Evolutionary conservation across 352 stramenopile genomes (phyloP), one percentile per base, ranked within the genome.

Genomic region (Globisporangium recalcitrans): DNA sequence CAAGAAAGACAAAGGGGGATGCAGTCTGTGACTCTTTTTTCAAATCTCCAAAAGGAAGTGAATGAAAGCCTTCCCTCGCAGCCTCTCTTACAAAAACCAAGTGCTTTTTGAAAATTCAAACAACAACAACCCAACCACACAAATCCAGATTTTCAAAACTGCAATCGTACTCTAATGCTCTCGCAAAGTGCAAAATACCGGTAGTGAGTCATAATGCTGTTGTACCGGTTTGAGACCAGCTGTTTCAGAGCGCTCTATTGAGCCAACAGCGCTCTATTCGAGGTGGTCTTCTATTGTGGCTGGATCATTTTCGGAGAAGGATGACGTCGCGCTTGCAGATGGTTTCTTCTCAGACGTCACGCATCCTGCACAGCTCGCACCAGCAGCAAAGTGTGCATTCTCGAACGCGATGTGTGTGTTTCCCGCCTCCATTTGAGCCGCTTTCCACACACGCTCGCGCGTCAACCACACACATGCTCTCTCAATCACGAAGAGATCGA

Each of bases 61-160:
- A 44, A 29, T 46, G 21, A 27, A 31, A 57, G 26, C 21, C 10
- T 31, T 19, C 14, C 6, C 16, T 46, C 38, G 38, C 38, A 9
- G 26, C 49, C 32, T 36, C 29, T 21, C 40, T 53, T 61, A 61
- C 55, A 61, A 61, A 61, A 3, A 2, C 26, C 55, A 38, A 53
- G 26, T 42, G 51, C 11, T 13, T 60, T 65, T 65, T 65, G 60
- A 65, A 65, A 53, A 61, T 65, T 65, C 49, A 65, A 65, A 65
- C 38, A 46, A 21, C 27, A 65, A 65, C 38, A 46, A 21, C 27
- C 36, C 5, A 34, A 27, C 27, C 16, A 10, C 11, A 53, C 26
- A 22, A 63, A 40, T 27, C 21, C 21, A 16, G 52, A 24, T 52
- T 29, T 58, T 48, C 11, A 21, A 34, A 44, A 59, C 47, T 22